Conservation (phyloP, 768 basidiomycete species). For the Ramaria sp. region DNA sequence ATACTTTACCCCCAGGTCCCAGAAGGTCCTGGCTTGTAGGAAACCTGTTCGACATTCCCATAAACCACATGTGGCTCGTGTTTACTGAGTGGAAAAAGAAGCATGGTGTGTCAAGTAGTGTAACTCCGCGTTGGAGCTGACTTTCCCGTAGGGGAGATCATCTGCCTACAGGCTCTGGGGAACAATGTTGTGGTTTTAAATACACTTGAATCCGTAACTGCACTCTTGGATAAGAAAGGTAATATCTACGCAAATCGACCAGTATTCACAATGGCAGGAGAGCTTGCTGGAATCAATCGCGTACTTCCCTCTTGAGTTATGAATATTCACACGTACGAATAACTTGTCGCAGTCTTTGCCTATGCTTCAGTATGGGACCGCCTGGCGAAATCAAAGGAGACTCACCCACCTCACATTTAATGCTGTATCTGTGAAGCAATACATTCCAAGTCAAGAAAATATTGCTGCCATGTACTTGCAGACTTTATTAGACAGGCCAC, state of each 20-base stretch:
- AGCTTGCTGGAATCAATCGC: conserved; percentile 28
- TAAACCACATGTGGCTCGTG: not conserved
- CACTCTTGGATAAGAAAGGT: conserved; percentile 38
- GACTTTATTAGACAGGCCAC: not conserved
- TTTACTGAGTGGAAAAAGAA: not conserved
- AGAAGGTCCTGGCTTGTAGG: not conserved
- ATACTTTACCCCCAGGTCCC: conserved; percentile 1
- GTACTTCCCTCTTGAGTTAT: not conserved
- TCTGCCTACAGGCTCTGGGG: conserved; percentile 23
- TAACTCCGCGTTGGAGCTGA: not conserved
- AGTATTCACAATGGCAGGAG: conserved; percentile 39
- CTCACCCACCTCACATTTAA: not conserved
- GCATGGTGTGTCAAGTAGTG: not conserved
- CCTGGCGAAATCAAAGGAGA: conserved; percentile 11
- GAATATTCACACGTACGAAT: not conserved
- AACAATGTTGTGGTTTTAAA: conserved; percentile 39
- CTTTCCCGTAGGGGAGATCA: conserved; percentile 12
- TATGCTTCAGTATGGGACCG: conserved; percentile 12
- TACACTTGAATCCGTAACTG: conserved; percentile 27
- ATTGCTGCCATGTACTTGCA: not conserved
- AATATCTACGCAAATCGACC: conserved; percentile 39
- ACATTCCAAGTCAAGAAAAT: not conserved
- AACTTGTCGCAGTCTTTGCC: not conserved
- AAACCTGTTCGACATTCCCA: conserved; percentile 1
- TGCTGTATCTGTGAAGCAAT: not conserved